phyloP scores from a whole-genome alignment of 306 rosid genomes.

The Lagenaria siceraria region DNA sequence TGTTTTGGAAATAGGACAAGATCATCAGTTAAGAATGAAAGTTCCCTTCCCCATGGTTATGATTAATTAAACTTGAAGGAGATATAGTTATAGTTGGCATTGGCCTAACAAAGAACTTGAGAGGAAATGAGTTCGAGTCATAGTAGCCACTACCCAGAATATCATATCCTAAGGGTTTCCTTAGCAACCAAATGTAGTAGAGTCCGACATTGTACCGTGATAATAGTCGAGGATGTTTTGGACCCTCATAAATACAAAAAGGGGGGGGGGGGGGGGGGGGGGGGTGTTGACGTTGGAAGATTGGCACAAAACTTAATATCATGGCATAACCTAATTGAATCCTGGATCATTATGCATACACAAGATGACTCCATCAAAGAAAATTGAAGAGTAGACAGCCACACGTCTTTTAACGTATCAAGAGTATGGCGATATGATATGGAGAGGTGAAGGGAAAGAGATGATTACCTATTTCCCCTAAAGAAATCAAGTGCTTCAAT shows the following conservation, averaged over 20 bases:
- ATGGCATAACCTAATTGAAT: background rate
- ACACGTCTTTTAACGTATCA: background rate
- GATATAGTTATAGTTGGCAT: background rate
- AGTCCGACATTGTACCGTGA: too few relatives aligned
- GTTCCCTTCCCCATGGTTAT: background rate
- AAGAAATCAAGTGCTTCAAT: conserved; percentile 61
- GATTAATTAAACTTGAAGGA: background rate
- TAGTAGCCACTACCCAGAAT: background rate
- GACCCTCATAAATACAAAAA: too few relatives aligned
- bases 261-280: too few relatives aligned
- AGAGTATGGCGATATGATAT: background rate
- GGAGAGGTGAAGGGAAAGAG: background rate
- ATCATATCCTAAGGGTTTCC: background rate
- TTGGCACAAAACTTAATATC: background rate
- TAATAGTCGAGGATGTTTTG: too few relatives aligned
- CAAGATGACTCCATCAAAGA: background rate
- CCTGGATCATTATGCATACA: background rate
- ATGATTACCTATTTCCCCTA: conserved; percentile 15
- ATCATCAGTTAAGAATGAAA: background rate
- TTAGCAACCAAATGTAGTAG: too few relatives aligned
- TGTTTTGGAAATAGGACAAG: background rate
- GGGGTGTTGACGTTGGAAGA: too few relatives aligned
- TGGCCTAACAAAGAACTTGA: background rate
- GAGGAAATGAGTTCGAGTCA: background rate
- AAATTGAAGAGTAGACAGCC: background rate